Base-by-base conservation (phyloP, 495 filamentous ascomycete species). In the Penicillium simplicissimum region DNA sequence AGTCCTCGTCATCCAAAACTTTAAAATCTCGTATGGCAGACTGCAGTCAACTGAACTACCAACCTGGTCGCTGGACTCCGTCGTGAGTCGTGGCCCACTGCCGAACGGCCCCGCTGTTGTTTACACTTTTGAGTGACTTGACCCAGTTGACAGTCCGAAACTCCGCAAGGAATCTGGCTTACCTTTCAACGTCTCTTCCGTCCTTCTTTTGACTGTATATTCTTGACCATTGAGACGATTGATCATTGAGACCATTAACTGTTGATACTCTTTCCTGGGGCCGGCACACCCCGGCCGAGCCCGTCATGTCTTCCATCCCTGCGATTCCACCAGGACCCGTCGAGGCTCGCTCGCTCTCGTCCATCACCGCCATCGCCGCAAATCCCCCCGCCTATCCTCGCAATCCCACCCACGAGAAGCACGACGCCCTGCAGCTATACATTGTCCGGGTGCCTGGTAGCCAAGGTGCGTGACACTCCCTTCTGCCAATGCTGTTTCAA, bases 391-490 rank as follows among this genome's bases (percentile, higher is more conserved):
- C 84, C 55, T 93, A 95, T 71, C 90, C 91, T 49, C 83, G 84
- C 64, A 89, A 87, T 77, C 89, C 85, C n/a, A 87, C 84, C 11
- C 85, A 87, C 62, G 74, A 79, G 59, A 80, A 76, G 60, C 81
- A 85, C 55, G 82, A 89, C 38, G 87, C 90, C 8, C 73, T 98
- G 42, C 85, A 87, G 4, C 79, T 98, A 23, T 98, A 98, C 70
- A 96, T 98, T 62, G 93, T 93, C 11, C 82, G 92, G 58, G 93
- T 98, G 0, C 94, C 94, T 2, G 93, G 95, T 14, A 96, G 89
- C 62, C 85, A 85, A 86, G 93, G 93, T 94, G 79, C 36, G 81
- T 72, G 19, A 1, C 9, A 21, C 34, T 21, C 25, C 25, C n/a
- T 45, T 49, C 21, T 56, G 8, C 40, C 11, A 43, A 14, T 4